Evolutionary conservation across 495 filamentous ascomycete genomes (phyloP).

Genomic region (Elaphomyces granulatus): DNA sequence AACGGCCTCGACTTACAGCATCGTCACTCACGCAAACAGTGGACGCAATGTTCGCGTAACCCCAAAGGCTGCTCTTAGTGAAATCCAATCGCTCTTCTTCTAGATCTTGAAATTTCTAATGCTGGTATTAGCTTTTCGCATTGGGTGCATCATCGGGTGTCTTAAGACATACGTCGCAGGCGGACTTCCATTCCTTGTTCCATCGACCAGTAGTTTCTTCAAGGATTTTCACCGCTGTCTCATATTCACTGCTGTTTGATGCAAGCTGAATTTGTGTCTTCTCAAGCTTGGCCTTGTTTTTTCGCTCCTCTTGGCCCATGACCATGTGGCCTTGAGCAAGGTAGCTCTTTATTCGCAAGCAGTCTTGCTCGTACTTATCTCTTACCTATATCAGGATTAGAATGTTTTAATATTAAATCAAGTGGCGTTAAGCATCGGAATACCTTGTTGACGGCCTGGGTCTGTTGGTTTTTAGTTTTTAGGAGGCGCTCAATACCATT

Average conservation of each 20-base stretch:
- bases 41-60: conserved; percentile 89
- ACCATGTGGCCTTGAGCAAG: conserved; percentile 99
- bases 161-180: conserved; percentile 56
- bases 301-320: conserved; percentile 97
- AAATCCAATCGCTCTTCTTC: conserved; percentile 97
- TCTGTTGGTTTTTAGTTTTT: conserved; percentile 87
- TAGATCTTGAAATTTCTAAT: conserved; percentile 92
- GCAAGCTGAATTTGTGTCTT: conserved; percentile 96
- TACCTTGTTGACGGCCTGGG: conserved; percentile 80
- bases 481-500: conserved; percentile 81
- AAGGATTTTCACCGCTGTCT: conserved; percentile 78
- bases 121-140: conserved; percentile 13
- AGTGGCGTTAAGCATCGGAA: conserved; percentile 4
- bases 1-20: conserved; percentile 36
- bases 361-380: conserved; percentile 93
- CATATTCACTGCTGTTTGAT: conserved; percentile 82
- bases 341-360: conserved; percentile 95
- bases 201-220: conserved; percentile 92
- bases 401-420: conserved; percentile 2
- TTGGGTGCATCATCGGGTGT: no score
- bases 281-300: conserved; percentile 97
- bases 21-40: conserved; percentile 99
- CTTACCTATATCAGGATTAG: conserved; percentile 47
- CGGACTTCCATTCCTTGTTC: conserved; percentile 97
- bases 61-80: conserved; percentile 94